A percentile compares a stretch with the other conserved stretches of the same genome.
phyloP scores from a whole-genome alignment of 78 protist species.

The Protostelium mycophagum region DNA sequence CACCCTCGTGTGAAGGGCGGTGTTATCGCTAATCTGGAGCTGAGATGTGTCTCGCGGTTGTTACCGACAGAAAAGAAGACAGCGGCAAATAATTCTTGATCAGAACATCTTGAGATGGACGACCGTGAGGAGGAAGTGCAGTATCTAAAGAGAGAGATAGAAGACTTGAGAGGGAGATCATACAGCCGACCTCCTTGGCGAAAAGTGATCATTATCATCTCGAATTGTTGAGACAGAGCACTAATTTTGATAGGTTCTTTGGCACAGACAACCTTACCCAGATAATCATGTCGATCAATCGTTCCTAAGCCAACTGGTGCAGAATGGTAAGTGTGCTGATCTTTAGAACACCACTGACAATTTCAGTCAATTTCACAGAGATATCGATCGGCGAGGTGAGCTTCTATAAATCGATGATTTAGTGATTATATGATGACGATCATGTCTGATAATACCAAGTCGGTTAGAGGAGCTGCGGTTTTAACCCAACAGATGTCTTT shows the following conservation, averaged over 20 bases:
- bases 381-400: conserved; percentile 42
- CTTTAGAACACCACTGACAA: too few species aligned
- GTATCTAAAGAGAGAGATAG: neutral
- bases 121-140: neutral
- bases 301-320: conserved; percentile 37
- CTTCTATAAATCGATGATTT: conserved; percentile 23
- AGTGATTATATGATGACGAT: conserved; percentile 13
- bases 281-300: conserved; percentile 62
- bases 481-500: neutral
- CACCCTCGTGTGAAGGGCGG: too few species aligned
- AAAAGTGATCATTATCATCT: neutral
- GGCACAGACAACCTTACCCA: conserved; percentile 49
- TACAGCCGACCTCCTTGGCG: neutral
- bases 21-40: too few species aligned
- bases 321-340: conserved; percentile 35
- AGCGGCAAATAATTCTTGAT: too few species aligned
- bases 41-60: too few species aligned
- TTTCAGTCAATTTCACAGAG: conserved; percentile 43
- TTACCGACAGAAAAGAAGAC: too few species aligned
- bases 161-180: neutral
- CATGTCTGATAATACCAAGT: neutral
- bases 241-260: conserved; percentile 14
- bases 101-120: too few species aligned
- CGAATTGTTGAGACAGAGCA: neutral
- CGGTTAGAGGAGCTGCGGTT: neutral